Conservation (phyloP, 306 rosid genomes). For the Potentilla sterilis region DNA sequence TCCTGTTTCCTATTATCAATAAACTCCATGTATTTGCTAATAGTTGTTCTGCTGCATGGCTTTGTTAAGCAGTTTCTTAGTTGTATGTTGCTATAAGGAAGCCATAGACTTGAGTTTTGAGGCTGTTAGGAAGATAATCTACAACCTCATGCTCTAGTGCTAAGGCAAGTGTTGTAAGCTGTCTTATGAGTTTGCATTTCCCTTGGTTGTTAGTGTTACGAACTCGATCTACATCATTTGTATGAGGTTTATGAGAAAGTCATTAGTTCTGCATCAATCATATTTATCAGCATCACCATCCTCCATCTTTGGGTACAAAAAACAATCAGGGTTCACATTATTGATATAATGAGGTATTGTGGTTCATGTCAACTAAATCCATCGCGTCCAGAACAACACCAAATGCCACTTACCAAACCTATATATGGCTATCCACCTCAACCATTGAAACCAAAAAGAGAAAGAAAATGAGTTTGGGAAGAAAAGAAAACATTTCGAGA, state of each 20-base stretch:
- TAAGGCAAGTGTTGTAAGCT: conserved; percentile 6
- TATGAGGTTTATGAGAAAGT: background rate
- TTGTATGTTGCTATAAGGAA: background rate
- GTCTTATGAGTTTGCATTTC: background rate
- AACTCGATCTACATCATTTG: background rate
- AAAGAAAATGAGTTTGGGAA: background rate
- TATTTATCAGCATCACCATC: too few species aligned
- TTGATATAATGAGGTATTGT: background rate
- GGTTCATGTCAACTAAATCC: background rate
- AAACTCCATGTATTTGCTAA: background rate
- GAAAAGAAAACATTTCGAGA: background rate
- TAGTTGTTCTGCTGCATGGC: background rate
- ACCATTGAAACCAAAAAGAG: background rate
- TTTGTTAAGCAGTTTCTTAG: background rate
- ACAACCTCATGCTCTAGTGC: background rate
- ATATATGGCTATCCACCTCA: background rate
- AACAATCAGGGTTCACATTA: too few species aligned
- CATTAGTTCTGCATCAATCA: too few species aligned
- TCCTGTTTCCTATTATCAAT: background rate
- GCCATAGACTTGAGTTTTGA: background rate
- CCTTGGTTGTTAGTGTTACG: background rate
- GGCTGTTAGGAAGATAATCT: background rate
- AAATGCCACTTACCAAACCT: background rate
- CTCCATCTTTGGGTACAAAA: background rate
- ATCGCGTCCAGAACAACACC: background rate